Percentiles rank a stretch among this genome's conserved stretches.
Conservation (phyloP, 148 eudicot genomes). For the Rhododendron kiyosumense region DNA sequence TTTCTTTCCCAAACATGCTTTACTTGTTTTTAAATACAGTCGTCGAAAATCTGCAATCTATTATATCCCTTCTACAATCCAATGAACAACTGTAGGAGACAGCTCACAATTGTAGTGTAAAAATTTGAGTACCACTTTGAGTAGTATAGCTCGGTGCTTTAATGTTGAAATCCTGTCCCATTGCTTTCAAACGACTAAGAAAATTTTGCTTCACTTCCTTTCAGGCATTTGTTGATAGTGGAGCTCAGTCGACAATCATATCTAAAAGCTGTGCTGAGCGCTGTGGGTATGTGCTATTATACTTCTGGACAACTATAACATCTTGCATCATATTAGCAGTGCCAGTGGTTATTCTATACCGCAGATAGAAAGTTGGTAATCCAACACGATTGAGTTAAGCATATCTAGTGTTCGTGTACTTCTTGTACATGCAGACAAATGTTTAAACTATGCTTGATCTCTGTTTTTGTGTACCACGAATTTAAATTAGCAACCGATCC, state of each 20-base stretch:
- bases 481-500: neutral
- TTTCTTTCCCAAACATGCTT: neutral
- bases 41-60: neutral
- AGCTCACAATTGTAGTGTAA: too few relatives aligned
- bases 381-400: neutral
- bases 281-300: conserved; percentile 67
- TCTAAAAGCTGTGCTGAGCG: conserved; percentile 97
- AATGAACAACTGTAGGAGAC: neutral
- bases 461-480: neutral
- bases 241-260: conserved; percentile 97
- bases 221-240: conserved; percentile 99
- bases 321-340: neutral
- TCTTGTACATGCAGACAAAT: neutral
- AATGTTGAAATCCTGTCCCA: neutral
- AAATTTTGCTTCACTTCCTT: conserved; percentile 11
- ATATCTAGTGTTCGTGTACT: neutral
- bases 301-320: neutral
- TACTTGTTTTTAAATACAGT: neutral
- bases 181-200: neutral
- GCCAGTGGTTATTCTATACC: neutral
- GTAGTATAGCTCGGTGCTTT: neutral
- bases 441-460: too few relatives aligned
- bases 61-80: neutral
- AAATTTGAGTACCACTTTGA: conserved; percentile 2
- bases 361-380: neutral